Conservation (phyloP, 225 moss, liverwort and hornwort genomes). For the Physcomitrium patens region DNA sequence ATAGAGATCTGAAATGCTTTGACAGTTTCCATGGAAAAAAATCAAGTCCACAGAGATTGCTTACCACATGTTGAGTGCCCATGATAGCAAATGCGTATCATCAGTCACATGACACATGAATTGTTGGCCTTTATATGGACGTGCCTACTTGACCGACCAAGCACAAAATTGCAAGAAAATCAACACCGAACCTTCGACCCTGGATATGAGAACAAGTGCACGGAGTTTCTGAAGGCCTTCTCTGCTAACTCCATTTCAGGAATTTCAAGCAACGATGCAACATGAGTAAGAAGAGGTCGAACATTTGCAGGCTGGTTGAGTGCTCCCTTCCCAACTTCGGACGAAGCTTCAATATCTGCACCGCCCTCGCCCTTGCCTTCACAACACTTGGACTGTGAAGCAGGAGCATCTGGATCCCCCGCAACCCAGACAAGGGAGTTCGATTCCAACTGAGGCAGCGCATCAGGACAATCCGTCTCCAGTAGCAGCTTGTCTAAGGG, state of each 20-base stretch:
- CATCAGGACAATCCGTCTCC: constrained; percentile 91
- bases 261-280: constrained; percentile 61
- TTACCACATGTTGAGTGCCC: too few relatives aligned
- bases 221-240: constrained; percentile 59
- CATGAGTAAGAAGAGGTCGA: constrained; percentile 58
- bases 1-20: too few relatives aligned
- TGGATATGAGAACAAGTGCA: constrained; percentile 70
- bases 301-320: constrained; percentile 92
- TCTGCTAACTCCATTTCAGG: constrained; percentile 65
- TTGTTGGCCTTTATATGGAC: neutral
- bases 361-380: constrained; percentile 20
- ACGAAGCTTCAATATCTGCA: neutral
- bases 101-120: neutral
- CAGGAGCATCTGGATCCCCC: constrained; percentile 56
- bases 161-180: constrained; percentile 8
- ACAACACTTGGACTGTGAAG: constrained; percentile 31
- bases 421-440: constrained; percentile 54
- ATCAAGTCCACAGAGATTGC: neutral
- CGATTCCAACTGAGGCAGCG: constrained; percentile 62
- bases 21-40: too few relatives aligned
- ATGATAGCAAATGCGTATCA: neutral
- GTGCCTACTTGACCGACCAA: neutral
- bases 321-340: constrained; percentile 44
- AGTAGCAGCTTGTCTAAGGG: constrained; percentile 71
- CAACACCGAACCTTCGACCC: constrained; percentile 70